These are phyloP conservation scores for Citrus reticulata DNA, from an alignment of 345 rosid species.

Conservation along the genomic window DNA sequence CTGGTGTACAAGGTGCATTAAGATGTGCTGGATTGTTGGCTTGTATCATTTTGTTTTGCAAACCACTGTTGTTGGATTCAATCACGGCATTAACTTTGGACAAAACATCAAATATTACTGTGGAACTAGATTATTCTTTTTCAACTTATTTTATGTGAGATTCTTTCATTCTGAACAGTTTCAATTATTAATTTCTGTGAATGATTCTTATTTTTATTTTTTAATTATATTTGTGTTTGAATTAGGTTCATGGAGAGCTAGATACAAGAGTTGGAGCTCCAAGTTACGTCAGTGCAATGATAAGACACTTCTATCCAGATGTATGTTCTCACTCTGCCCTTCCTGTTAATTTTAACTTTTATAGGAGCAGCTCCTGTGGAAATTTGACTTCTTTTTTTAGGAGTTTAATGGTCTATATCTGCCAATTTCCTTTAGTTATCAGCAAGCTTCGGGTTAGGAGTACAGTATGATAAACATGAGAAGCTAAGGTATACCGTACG, in stretches of 20 bases:
- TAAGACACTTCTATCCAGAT: conserved; percentile 63
- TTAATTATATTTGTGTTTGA: conserved; percentile 12
- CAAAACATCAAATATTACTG: neutral
- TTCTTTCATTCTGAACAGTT: neutral
- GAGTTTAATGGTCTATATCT: conserved; percentile 14
- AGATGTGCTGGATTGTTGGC: neutral
- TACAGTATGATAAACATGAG: conserved; percentile 67
- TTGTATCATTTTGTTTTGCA: neutral
- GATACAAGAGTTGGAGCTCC: conserved; percentile 79
- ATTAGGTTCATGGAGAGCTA: conserved; percentile 81
- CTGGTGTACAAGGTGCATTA: neutral
- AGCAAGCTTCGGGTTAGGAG: conserved; percentile 66
- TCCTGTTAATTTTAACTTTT: neutral
- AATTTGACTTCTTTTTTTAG: neutral
- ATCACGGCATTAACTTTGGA: neutral
- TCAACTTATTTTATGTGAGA: neutral
- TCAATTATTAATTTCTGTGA: neutral
- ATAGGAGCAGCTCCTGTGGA: neutral
- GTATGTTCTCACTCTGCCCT: conserved; percentile 33
- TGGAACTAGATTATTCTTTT: neutral
- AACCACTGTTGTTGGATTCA: neutral
- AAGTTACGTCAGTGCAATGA: conserved; percentile 53
- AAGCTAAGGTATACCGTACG: conserved; percentile 59
- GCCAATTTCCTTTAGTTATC: conserved; percentile 32
- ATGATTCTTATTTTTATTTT: conserved; percentile 4